phyloP scores from a whole-genome alignment of 2,329 filamentous ascomycete species.

The Pezicula neosporulosa region DNA sequence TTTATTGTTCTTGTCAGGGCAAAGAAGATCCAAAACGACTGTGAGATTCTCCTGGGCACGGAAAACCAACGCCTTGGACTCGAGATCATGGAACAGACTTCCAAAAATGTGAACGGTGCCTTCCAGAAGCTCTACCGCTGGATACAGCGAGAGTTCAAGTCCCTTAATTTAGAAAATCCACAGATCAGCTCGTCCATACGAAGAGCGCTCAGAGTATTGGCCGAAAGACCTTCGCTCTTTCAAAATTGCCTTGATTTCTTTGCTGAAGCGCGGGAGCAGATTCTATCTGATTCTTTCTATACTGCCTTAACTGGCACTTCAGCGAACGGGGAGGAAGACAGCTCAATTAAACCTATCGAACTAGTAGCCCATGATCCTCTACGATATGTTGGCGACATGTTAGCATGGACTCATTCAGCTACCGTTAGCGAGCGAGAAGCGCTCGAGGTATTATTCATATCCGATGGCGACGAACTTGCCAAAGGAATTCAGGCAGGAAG shows the following conservation, averaged over 20 bases:
- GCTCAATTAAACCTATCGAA: conserved; percentile 82
- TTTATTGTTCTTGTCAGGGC: conserved; percentile 74
- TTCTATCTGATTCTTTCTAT: conserved; percentile 86
- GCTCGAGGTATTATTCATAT: conserved; percentile 85
- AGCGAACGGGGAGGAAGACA: conserved; percentile 53
- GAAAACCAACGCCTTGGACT: conserved; percentile 85
- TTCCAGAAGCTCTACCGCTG: conserved; percentile 96
- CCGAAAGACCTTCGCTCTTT: conserved; percentile 86
- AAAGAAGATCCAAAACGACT: conserved; percentile 85
- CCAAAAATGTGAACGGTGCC: conserved; percentile 79
- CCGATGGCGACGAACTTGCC: conserved; percentile 84
- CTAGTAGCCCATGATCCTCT: conserved; percentile 88
- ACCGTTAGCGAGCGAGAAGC: conserved; percentile 93
- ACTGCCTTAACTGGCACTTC: conserved; percentile 75
- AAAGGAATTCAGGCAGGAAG: conserved; percentile 76
- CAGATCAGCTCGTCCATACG: conserved; percentile 86
- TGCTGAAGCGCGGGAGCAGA: conserved; percentile 81
- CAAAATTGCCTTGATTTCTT: conserved; percentile 93
- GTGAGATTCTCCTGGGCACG: conserved; percentile 82
- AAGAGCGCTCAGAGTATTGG: conserved; percentile 78
- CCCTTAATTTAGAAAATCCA: conserved; percentile 87
- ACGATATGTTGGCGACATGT: conserved; percentile 93
- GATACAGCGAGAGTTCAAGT: conserved; percentile 92
- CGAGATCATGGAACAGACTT: conserved; percentile 88
- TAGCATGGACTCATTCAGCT: conserved; percentile 93